Percentiles rank a stretch among this genome's conserved stretches.
Conservation (phyloP, 352 stramenopile genomes). For the Globisporangium spinosum region DNA sequence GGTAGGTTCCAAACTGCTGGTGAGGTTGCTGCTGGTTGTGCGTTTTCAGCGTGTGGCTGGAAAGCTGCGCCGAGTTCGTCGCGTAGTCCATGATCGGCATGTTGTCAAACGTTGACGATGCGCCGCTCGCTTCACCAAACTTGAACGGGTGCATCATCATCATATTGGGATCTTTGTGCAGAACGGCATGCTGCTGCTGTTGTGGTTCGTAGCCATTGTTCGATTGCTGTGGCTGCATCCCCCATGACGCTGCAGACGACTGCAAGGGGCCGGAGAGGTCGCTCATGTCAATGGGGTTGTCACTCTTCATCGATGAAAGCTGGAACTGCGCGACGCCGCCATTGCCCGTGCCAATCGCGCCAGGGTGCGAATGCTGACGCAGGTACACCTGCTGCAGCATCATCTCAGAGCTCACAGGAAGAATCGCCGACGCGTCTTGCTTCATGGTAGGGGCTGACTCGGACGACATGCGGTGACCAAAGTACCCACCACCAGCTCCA, state of each 20-base stretch:
- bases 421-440: conserved; percentile 29
- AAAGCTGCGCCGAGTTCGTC: conserved; percentile 17
- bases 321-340: not conserved
- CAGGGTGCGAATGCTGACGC: conserved; percentile 21
- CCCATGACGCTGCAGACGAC: not conserved
- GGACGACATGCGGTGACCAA: conserved; percentile 4
- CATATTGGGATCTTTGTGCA: conserved; percentile 14
- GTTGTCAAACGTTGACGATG: conserved; percentile 16
- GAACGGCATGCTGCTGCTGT: not conserved
- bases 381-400: conserved; percentile 28
- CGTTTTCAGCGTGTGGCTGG: conserved; percentile 16
- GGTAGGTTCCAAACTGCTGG: not conserved
- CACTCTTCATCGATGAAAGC: conserved; percentile 13
- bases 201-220: conserved; percentile 15
- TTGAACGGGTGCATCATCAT: conserved; percentile 37
- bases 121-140: conserved; percentile 20
- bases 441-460: conserved; percentile 17
- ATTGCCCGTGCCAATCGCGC: conserved; percentile 7
- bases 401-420: conserved; percentile 27
- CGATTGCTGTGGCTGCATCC: not conserved
- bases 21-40: conserved; percentile 24
- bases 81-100: conserved; percentile 27
- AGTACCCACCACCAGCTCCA: conserved; percentile 4
- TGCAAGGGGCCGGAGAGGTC: conserved; percentile 16
- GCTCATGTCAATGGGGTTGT: conserved; percentile 21